Evolutionary conservation across 2,329 filamentous ascomycete genomes (phyloP).

Genomic region (Aspergillus unguis): DNA sequence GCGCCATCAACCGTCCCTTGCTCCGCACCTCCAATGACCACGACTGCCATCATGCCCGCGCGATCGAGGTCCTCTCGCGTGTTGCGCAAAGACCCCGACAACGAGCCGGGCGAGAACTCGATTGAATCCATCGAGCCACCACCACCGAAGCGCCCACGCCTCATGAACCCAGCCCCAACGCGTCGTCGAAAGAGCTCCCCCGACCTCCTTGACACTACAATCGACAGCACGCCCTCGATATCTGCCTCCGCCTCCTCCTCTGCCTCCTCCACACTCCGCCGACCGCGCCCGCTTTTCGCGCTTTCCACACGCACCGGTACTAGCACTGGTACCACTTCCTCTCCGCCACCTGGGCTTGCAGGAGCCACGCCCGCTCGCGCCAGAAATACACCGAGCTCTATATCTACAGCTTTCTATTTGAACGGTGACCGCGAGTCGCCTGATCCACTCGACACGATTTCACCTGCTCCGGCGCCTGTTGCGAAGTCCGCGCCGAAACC

Average conservation of each 20-base stretch:
- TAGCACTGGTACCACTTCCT: slow-evolving; percentile 1
- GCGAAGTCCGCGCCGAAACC: slow-evolving; percentile 6
- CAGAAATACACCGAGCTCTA: slow-evolving; percentile 14
- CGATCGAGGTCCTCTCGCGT: slow-evolving; percentile 34
- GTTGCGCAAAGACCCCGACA: slow-evolving; percentile 29
- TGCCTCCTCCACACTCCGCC: slow-evolving; percentile 18
- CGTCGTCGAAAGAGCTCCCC: slow-evolving; percentile 32
- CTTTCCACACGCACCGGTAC: slow-evolving; percentile 7
- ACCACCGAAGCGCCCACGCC: slow-evolving; percentile 28
- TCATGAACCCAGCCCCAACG: slow-evolving; percentile 15
- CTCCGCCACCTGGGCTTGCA: slow-evolving; percentile 12
- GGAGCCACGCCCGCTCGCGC: slow-evolving; percentile 13
- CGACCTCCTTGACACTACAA: slow-evolving; percentile 32
- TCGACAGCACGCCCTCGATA: slow-evolving; percentile 11
- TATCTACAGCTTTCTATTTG: slow-evolving; percentile 19
- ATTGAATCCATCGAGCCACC: slow-evolving; percentile 12
- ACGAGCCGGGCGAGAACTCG: slow-evolving; percentile 17
- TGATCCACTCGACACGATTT: slow-evolving; percentile 27
- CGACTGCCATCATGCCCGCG: slow-evolving; percentile 30
- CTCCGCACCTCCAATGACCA: slow-evolving; percentile 10
- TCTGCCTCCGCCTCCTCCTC: slow-evolving; percentile 14
- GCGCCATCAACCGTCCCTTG: neutral
- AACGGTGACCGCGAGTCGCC: slow-evolving; percentile 26
- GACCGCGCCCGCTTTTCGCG: slow-evolving; percentile 15
- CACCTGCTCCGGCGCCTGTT: slow-evolving; percentile 12